These are phyloP conservation scores for Parathielavia hyrcaniae DNA, from an alignment of 495 filamentous ascomycete genomes.

Conservation along the genomic window DNA sequence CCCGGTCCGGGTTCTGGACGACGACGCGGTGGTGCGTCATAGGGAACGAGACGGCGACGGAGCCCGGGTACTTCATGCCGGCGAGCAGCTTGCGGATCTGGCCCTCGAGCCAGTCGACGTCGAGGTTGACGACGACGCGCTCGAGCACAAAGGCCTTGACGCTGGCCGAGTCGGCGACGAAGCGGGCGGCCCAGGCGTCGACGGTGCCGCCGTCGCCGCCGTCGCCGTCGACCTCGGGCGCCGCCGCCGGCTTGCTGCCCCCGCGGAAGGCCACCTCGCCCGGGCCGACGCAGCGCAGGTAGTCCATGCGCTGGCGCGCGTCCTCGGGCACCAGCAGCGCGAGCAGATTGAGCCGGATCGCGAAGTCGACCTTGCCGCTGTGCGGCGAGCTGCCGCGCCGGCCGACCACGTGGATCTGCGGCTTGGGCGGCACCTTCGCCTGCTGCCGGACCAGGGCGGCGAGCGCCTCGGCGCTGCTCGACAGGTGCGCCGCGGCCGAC, in stretches of 20 bases:
- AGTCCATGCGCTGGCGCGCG: constrained; percentile 42
- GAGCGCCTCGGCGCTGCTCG: constrained; percentile 37
- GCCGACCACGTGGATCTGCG: constrained; percentile 44
- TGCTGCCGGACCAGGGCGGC: constrained; percentile 41
- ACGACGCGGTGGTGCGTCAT: constrained; percentile 45
- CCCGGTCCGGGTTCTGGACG: constrained; percentile 44
- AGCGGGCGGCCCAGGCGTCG: constrained; percentile 46
- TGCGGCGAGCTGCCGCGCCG: constrained; percentile 22
- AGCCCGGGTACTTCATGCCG: constrained; percentile 41
- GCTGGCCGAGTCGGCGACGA: constrained; percentile 40
- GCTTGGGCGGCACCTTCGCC: constrained; percentile 48
- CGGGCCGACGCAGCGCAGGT: constrained; percentile 45
- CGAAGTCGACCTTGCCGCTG: constrained; percentile 39
- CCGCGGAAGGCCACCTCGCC: constrained; percentile 47
- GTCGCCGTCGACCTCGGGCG: constrained; percentile 34
- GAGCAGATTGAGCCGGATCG: constrained; percentile 50
- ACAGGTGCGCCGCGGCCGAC: constrained; percentile 38
- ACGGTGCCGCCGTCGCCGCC: constrained; percentile 32
- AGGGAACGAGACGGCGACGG: constrained; percentile 46
- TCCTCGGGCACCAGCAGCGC: constrained; percentile 41
- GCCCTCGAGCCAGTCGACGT: constrained; percentile 47
- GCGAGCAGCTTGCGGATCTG: constrained; percentile 45
- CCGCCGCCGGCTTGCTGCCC: constrained; percentile 33
- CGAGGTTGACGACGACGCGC: constrained; percentile 46
- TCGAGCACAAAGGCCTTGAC: constrained; percentile 48